Evolutionary conservation across 1,139 yeast species (phyloP).

Genomic region (Yamadazyma epiphylla): DNA sequence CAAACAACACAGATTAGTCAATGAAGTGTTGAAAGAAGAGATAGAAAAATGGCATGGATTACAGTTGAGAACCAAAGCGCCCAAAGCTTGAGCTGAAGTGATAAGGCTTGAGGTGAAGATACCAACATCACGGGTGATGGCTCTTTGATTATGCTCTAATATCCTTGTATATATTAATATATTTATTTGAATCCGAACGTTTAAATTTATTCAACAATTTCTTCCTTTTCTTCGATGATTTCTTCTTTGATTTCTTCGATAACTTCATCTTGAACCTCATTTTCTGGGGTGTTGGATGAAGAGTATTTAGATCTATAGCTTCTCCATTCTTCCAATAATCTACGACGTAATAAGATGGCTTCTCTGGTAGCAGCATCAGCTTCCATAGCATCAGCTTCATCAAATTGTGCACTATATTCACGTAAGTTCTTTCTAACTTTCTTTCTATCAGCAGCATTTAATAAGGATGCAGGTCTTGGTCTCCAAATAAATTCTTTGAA

Average conservation of each 20-base stretch:
- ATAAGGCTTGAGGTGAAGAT: too few species aligned
- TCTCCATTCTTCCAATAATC: slow-evolving; percentile 81
- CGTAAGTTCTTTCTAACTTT: slow-evolving; percentile 86
- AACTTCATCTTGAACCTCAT: slow-evolving; percentile 57
- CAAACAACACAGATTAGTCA: slow-evolving; percentile 89
- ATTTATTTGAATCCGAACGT: neutral
- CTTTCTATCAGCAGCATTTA: slow-evolving; percentile 78
- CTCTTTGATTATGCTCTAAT: too few species aligned
- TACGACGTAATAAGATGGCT: slow-evolving; percentile 80
- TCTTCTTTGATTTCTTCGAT: slow-evolving; percentile 66
- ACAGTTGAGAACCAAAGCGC: slow-evolving; percentile 75
- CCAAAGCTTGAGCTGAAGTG: too few species aligned
- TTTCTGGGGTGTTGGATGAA: slow-evolving; percentile 44
- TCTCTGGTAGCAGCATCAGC: slow-evolving; percentile 92
- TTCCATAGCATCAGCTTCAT: slow-evolving; percentile 95
- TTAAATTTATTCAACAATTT: slow-evolving; percentile 53
- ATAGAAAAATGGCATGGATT: slow-evolving; percentile 93
- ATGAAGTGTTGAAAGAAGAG: slow-evolving; percentile 77
- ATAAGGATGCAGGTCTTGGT: slow-evolving; percentile 85
- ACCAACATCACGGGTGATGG: too few species aligned
- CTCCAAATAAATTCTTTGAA: slow-evolving; percentile 95
- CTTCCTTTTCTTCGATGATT: slow-evolving; percentile 78
- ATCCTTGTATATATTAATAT: neutral
- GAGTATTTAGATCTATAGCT: slow-evolving; percentile 65
- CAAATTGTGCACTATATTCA: slow-evolving; percentile 90